Conservation (phyloP, 2,329 filamentous ascomycete genomes). For the Pseudopyricularia cyperi region DNA sequence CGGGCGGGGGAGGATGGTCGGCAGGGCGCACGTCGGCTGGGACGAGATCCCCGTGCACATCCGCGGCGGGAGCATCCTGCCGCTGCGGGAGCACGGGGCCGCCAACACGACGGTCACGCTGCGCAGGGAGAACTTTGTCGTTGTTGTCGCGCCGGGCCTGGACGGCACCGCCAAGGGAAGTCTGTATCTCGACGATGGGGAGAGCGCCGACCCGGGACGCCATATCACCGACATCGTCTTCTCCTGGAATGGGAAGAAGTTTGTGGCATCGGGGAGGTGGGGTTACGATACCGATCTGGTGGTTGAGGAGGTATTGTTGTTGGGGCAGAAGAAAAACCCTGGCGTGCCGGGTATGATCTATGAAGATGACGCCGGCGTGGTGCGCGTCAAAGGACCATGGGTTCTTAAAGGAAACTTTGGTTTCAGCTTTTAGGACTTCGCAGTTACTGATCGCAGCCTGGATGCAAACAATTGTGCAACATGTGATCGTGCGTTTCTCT, state of each 20-base stretch:
- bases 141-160: constrained; percentile 48
- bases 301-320: background rate
- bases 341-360: background rate
- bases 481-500: too few species aligned
- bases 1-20: constrained; percentile 22
- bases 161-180: constrained; percentile 43
- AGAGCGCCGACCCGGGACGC: constrained; percentile 33
- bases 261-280: background rate
- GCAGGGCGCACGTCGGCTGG: constrained; percentile 29
- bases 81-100: constrained; percentile 53
- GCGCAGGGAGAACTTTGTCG: constrained; percentile 50
- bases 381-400: constrained; percentile 1
- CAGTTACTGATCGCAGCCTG: background rate
- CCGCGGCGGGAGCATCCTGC: constrained; percentile 54
- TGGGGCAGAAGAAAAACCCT: background rate
- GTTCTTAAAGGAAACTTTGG: background rate
- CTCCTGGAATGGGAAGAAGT: background rate
- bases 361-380: background rate
- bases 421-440: background rate
- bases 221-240: background rate
- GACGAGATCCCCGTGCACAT: constrained; percentile 61
- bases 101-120: constrained; percentile 44
- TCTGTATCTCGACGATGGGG: constrained; percentile 66
- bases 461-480: too few species aligned
- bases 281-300: background rate